These are phyloP conservation scores for Fragilariopsis cylindrus DNA, from an alignment of 108 stramenopile species.

Conservation along the genomic window DNA sequence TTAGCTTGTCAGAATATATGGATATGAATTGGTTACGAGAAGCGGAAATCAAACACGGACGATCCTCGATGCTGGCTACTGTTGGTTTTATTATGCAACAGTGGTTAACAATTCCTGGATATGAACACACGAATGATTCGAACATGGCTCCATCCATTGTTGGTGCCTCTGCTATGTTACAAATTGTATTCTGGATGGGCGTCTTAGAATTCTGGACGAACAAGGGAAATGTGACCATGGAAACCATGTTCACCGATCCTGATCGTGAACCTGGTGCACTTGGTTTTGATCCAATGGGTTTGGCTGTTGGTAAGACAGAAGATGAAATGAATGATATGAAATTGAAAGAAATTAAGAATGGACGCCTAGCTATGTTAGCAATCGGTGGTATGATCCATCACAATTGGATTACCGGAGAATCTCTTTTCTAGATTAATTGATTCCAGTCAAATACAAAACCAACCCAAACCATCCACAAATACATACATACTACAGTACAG, in stretches of 20 bases:
- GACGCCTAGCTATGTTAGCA: slow-evolving; percentile 86
- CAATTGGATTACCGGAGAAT: slow-evolving; percentile 85
- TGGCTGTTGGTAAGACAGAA: slow-evolving; percentile 61
- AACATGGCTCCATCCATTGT: slow-evolving; percentile 78
- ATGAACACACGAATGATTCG: slow-evolving; percentile 78
- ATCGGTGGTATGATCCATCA: slow-evolving; percentile 93
- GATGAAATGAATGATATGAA: slow-evolving; percentile 66
- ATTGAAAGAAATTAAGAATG: slow-evolving; percentile 88
- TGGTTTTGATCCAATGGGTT: slow-evolving; percentile 83
- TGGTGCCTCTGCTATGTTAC: slow-evolving; percentile 82
- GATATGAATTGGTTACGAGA: slow-evolving; percentile 98
- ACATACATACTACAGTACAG: too few species aligned
- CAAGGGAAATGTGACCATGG: slow-evolving; percentile 91
- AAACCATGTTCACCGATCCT: slow-evolving; percentile 79
- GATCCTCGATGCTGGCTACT: slow-evolving; percentile 91
- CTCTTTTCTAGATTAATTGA: slow-evolving; percentile 37
- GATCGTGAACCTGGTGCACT: slow-evolving; percentile 78
- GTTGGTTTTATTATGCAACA: slow-evolving; percentile 79
- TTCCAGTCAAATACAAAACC: too few species aligned
- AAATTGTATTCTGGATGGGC: slow-evolving; percentile 79
- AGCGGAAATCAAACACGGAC: slow-evolving; percentile 96
- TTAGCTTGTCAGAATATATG: slow-evolving; percentile 85
- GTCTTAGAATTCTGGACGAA: slow-evolving; percentile 85
- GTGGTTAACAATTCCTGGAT: slow-evolving; percentile 83
- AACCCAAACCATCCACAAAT: too few species aligned